phyloP scores from a whole-genome alignment of 176 grass and related monocot genomes.

The Avena sativa region DNA sequence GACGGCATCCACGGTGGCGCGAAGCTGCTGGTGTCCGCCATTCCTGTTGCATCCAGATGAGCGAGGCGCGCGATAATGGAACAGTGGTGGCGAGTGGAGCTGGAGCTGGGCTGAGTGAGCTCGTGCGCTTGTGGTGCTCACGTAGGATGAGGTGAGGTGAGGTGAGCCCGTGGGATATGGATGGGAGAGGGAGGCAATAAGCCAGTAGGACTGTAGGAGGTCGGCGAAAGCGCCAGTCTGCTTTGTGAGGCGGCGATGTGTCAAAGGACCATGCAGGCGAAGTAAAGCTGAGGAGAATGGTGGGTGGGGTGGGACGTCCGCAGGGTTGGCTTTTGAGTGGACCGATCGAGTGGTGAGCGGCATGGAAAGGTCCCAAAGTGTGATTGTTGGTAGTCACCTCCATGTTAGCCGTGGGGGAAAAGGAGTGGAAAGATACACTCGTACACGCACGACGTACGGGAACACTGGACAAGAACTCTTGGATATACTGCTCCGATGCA shows the following conservation, averaged over 20 bases:
- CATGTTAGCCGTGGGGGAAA: background rate
- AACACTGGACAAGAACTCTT: background rate
- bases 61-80: background rate
- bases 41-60: conserved; percentile 38
- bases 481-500: conserved; percentile 8
- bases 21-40: conserved; percentile 39
- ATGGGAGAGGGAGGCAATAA: conserved; percentile 2
- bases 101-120: background rate
- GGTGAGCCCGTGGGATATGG: background rate
- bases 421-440: background rate
- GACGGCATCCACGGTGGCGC: conserved; percentile 46
- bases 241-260: conserved; percentile 41
- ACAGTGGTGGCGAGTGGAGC: background rate
- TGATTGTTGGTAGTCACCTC: background rate
- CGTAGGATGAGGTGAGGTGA: conserved; percentile 12
- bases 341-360: conserved; percentile 27
- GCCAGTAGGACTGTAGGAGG: background rate
- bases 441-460: background rate
- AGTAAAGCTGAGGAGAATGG: conserved; percentile 31
- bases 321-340: conserved; percentile 46
- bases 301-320: conserved; percentile 25
- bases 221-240: conserved; percentile 24
- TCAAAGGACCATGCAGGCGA: background rate
- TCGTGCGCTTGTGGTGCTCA: background rate
- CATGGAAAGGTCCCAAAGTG: conserved; percentile 21